phyloP scores from a whole-genome alignment of 768 basidiomycete species.

The Lactarius tabidus region DNA sequence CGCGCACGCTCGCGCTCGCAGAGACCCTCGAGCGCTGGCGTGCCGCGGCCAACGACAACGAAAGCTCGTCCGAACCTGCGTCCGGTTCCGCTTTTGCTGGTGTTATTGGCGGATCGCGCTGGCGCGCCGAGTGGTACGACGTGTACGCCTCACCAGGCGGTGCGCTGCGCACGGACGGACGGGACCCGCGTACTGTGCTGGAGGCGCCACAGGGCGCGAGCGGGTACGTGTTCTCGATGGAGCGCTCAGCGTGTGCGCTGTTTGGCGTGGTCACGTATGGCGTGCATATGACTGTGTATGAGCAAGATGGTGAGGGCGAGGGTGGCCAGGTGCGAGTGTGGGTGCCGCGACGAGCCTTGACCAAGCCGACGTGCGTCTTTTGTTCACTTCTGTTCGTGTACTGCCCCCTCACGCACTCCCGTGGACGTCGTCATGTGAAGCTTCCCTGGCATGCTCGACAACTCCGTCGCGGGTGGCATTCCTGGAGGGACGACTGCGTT shows the following conservation, averaged over 20 bases:
- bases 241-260: slow-evolving; percentile 81
- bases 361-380: slow-evolving; percentile 78
- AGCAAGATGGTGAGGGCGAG: slow-evolving; percentile 34
- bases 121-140: slow-evolving; percentile 84
- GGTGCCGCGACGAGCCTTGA: slow-evolving; percentile 81
- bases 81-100: slow-evolving; percentile 46
- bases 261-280: slow-evolving; percentile 92
- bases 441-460: slow-evolving; percentile 86
- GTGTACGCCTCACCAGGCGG: slow-evolving; percentile 71
- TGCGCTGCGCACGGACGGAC: slow-evolving; percentile 38
- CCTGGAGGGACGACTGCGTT: slow-evolving; percentile 69
- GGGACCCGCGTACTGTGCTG: slow-evolving; percentile 28
- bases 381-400: not conserved
- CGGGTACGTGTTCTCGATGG: slow-evolving; percentile 81
- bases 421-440: slow-evolving; percentile 33
- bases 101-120: slow-evolving; percentile 70
- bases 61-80: slow-evolving; percentile 47
- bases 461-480: slow-evolving; percentile 90
- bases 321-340: slow-evolving; percentile 55
- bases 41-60: slow-evolving; percentile 5
- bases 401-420: not conserved
- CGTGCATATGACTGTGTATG: slow-evolving; percentile 82
- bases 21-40: slow-evolving; percentile 75
- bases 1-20: slow-evolving; percentile 58
- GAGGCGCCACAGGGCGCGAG: slow-evolving; percentile 37